Base-by-base conservation (phyloP, 768 basidiomycete species). In the Lactarius sanguifluus region DNA sequence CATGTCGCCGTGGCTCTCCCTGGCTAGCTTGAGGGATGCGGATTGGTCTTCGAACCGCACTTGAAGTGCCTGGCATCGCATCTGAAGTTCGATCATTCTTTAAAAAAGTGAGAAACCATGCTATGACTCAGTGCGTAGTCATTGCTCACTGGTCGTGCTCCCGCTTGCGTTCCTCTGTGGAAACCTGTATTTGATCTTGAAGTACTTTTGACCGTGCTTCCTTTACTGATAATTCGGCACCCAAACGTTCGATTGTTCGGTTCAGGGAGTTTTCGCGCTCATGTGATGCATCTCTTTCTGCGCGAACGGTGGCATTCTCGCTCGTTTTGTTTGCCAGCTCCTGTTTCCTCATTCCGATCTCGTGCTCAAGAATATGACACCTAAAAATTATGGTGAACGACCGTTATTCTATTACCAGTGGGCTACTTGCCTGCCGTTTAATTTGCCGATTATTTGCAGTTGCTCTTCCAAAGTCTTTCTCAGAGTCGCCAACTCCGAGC, bases 31-130 rank as follows among this genome's bases (percentile, higher is more conserved):
- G 57, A 86, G 74, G 1, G 84, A 83, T 7, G 83, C 75, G 1
- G 79, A 73, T 68, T 87, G 86, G 18, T 85, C 81, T 15, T 89
- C 86, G 61, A 83, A 84, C 30, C 86, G 81, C 62, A 89, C 86
- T 71, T 88, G 83, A 18, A 86, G 76, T 43, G 79, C 74, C 81
- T 85, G 69, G 25, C 34, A 69, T 38, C 59, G 65, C 63, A 59
- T 66, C 36, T 70, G 68, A 20, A 62, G 43, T 66, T 71, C 68
- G 45, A 59, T 62, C n/a, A 25, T 30, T 57, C 70, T 71, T 50
- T 50, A 13, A 45, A 20, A 9, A n/a, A 23, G 20, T 25, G 15
- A 56, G 62, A 47, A 23, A 57, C 30, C 25, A 62, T 36, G n/a
- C 34, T 5, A 20, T 15, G 32, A 18, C 38, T 15, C n/a, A n/a